These are phyloP conservation scores for Ceratobasidium sp. DNA, from an alignment of 1,284 basidiomycete genomes.

Conservation along the genomic window DNA sequence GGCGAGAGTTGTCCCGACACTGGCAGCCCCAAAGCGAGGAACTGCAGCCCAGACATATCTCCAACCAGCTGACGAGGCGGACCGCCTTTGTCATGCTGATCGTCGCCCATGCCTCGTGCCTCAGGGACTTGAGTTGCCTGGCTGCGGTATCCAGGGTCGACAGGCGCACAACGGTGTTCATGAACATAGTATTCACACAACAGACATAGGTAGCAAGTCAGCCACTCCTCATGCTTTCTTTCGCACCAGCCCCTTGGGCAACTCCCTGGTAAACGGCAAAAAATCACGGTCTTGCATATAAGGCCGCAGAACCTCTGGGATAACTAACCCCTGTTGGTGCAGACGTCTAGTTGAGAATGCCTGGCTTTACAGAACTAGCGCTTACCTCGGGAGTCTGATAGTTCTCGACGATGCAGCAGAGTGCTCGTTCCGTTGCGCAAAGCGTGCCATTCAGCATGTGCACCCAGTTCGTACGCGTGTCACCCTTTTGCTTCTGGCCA, in stretches of 20 bases:
- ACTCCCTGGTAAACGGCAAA: constrained; percentile 85
- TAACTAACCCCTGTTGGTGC: constrained; percentile 75
- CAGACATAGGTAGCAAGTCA: not conserved
- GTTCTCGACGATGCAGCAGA: constrained; percentile 99
- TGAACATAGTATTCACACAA: not conserved
- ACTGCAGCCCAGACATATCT: constrained; percentile 22
- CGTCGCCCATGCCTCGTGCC: constrained; percentile 12
- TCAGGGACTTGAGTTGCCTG: constrained; percentile 14
- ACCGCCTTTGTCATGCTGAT: constrained; percentile 32
- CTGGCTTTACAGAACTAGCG: constrained; percentile 41
- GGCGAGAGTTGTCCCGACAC: not conserved
- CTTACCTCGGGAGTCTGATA: constrained; percentile 93
- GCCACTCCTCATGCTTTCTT: constrained; percentile 61
- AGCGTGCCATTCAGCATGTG: constrained; percentile 99
- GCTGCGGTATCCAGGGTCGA: not conserved
- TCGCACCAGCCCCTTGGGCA: constrained; percentile 82
- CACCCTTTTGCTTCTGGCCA: constrained; percentile 87
- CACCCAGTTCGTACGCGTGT: constrained; percentile 89
- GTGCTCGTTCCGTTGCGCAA: constrained; percentile 94
- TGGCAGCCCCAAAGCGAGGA: not conserved
- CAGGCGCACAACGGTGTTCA: no score
- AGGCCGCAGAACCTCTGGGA: constrained; percentile 89
- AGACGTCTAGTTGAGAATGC: not conserved
- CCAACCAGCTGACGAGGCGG: not conserved
- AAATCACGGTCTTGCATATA: constrained; percentile 98